Conservation (phyloP, 352 stramenopile species). For the Blastocystis sp. region DNA sequence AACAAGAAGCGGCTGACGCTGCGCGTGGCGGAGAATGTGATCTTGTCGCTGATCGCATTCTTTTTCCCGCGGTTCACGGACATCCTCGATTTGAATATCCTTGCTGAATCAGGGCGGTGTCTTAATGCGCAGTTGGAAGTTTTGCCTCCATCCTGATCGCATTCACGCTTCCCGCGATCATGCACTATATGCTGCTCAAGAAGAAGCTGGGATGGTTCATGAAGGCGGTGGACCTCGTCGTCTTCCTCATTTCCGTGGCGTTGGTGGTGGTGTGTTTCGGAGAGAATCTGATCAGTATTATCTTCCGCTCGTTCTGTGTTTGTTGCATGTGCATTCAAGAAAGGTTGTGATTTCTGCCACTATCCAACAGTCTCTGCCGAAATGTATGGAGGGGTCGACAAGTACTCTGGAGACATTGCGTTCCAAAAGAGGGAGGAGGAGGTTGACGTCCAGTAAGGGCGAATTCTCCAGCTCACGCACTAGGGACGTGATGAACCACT, state of each 20-base stretch:
- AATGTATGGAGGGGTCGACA: slow-evolving; percentile 68
- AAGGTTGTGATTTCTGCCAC: too few relatives aligned
- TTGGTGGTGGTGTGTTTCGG: not conserved
- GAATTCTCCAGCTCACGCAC: not conserved
- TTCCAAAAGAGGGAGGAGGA: slow-evolving; percentile 1
- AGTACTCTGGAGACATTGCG: slow-evolving; percentile 65
- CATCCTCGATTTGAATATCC: slow-evolving; percentile 67
- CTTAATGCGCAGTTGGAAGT: slow-evolving; percentile 51
- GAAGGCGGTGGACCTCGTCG: not conserved
- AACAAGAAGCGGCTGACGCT: not conserved
- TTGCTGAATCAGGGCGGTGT: not conserved
- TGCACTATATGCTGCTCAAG: slow-evolving; percentile 28
- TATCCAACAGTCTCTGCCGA: too few relatives aligned
- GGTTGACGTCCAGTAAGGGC: slow-evolving; percentile 38
- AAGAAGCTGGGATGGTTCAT: slow-evolving; percentile 4
- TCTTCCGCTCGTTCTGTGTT: not conserved
- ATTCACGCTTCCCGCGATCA: slow-evolving; percentile 39
- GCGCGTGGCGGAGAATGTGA: not conserved
- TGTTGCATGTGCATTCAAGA: not conserved
- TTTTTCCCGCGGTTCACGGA: slow-evolving; percentile 45
- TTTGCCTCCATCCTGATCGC: slow-evolving; percentile 43
- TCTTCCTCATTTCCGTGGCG: not conserved
- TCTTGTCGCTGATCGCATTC: slow-evolving; percentile 50
- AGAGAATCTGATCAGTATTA: not conserved
- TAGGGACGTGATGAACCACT: slow-evolving; percentile 66